These are phyloP conservation scores for Cicer arietinum DNA, from an alignment of 306 rosid species.

Conservation along the genomic window DNA sequence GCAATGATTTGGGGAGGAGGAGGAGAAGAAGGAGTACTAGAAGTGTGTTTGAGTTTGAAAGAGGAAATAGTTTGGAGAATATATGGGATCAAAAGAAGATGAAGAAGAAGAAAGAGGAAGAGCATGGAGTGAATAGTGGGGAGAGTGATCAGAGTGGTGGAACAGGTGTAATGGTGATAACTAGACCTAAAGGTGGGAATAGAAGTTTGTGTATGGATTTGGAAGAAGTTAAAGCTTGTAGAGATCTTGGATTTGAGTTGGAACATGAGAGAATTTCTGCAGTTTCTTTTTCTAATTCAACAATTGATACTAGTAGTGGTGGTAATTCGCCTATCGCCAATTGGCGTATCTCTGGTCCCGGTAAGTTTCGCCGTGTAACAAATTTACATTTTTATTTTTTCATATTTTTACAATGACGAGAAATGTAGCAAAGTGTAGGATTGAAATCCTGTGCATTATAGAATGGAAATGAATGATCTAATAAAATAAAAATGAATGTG, in stretches of 20 bases:
- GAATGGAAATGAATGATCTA: no score
- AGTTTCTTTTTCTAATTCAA: slow-evolving; percentile 50
- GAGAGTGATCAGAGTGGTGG: slow-evolving; percentile 55
- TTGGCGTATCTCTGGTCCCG: slow-evolving; percentile 84
- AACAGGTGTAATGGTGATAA: slow-evolving; percentile 59
- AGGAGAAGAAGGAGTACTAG: slow-evolving; percentile 46
- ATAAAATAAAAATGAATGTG: no score
- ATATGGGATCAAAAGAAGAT: slow-evolving; percentile 27
- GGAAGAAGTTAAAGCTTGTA: slow-evolving; percentile 91
- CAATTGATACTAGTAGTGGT: slow-evolving; percentile 73
- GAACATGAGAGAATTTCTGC: slow-evolving; percentile 56
- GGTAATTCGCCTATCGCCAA: slow-evolving; percentile 72
- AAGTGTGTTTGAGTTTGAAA: slow-evolving; percentile 36
- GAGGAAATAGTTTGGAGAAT: slow-evolving; percentile 25
- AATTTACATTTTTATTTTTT: no score
- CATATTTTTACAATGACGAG: no score
- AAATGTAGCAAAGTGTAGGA: no score
- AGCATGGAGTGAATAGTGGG: slow-evolving; percentile 42
- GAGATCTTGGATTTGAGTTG: slow-evolving; percentile 88
- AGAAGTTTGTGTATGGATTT: slow-evolving; percentile 73
- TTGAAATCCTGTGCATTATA: no score
- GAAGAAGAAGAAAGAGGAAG: slow-evolving; percentile 32
- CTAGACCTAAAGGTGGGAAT: slow-evolving; percentile 80
- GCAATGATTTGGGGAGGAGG: slow-evolving; percentile 20
- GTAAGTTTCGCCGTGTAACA: slow-evolving; percentile 37